phyloP scores from a whole-genome alignment of 257 asterid genomes.

The Vinca minor region DNA sequence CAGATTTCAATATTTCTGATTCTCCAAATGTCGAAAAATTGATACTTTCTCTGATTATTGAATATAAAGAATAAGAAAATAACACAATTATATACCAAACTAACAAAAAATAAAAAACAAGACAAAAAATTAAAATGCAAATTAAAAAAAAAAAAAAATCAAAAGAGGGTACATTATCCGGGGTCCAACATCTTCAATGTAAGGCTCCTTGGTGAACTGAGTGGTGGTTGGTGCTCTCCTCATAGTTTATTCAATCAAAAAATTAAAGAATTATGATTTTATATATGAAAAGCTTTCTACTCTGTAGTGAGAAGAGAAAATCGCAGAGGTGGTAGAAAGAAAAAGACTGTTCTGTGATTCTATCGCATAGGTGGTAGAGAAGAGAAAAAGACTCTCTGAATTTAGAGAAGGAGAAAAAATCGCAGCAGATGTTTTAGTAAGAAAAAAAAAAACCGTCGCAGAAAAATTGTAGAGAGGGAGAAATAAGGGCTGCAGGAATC shows the following conservation, averaged over 20 bases:
- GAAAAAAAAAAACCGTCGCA: too few species aligned
- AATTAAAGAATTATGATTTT: background rate
- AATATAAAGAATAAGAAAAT: conserved; percentile 11
- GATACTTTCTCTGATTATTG: conserved; percentile 58
- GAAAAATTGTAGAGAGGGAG: too few species aligned
- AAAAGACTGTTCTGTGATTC: too few species aligned
- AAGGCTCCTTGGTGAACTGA: conserved; percentile 63
- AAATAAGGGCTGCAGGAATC: too few species aligned
- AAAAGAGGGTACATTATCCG: conserved; percentile 52
- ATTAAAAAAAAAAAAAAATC: background rate
- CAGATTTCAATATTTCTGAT: conserved; percentile 51
- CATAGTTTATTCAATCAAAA: conserved; percentile 26
- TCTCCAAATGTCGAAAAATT: conserved; percentile 57
- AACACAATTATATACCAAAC: background rate
- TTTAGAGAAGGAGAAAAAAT: too few species aligned
- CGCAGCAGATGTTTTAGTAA: too few species aligned
- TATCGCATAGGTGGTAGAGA: too few species aligned
- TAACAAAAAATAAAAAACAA: too few species aligned
- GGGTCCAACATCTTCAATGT: conserved; percentile 80
- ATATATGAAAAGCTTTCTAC: too few species aligned
- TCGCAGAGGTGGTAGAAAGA: too few species aligned
- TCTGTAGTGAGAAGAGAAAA: too few species aligned
- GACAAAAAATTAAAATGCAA: background rate
- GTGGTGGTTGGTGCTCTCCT: conserved; percentile 25
- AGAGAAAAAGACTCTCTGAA: too few species aligned